phyloP scores from a whole-genome alignment of 2,329 filamentous ascomycete genomes.

The Xylariaceae sp. region DNA sequence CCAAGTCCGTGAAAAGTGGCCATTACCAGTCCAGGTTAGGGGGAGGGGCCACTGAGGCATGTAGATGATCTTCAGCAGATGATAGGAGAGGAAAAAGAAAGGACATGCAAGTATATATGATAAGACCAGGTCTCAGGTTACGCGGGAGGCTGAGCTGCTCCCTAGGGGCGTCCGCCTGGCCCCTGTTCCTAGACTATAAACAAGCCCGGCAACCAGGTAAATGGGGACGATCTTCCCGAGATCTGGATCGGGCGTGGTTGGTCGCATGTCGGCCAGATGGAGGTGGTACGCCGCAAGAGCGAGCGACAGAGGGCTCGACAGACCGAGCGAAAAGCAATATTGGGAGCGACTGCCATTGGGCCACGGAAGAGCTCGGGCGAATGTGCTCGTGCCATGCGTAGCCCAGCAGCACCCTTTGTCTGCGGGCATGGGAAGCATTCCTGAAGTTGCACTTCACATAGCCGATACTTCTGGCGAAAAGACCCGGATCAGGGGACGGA shows the following conservation, averaged over 20 bases:
- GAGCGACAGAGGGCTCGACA: constrained; percentile 12
- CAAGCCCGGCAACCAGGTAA: constrained; percentile 17
- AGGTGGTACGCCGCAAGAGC: constrained; percentile 4
- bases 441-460: not conserved
- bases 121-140: constrained; percentile 21
- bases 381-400: constrained; percentile 22
- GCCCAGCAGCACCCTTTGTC: constrained; percentile 12
- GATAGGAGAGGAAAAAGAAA: constrained; percentile 17
- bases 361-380: constrained; percentile 11
- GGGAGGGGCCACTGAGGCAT: not conserved
- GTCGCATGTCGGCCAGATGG: constrained; percentile 14
- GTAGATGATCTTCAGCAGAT: constrained; percentile 7
- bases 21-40: not conserved
- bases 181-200: not conserved
- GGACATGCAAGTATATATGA: constrained; percentile 20
- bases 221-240: constrained; percentile 20
- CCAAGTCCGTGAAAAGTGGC: constrained; percentile 5
- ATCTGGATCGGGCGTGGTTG: constrained; percentile 15
- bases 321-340: constrained; percentile 21
- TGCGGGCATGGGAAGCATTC: constrained; percentile 4
- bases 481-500: constrained; percentile 4
- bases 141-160: constrained; percentile 13
- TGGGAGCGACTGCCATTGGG: constrained; percentile 22
- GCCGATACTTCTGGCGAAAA: not conserved
- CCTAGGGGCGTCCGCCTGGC: constrained; percentile 3